A percentile compares a stretch with the other conserved stretches of the same genome.
Conservation (phyloP, 306 rosid genomes). For the Vigna mungo region DNA sequence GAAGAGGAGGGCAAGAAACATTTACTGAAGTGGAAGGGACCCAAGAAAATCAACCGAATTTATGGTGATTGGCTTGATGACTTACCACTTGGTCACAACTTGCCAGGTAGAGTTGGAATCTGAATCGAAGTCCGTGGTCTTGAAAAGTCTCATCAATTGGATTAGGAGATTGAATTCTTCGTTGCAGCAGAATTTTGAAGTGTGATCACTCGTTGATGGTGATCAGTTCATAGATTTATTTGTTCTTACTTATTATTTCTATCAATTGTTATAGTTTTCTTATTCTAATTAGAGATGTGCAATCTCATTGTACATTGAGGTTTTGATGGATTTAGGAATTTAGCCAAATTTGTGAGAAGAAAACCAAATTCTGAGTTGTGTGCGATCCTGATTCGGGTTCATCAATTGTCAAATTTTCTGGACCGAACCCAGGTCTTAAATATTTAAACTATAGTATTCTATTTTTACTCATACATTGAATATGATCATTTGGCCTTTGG, state of each 20-base stretch:
- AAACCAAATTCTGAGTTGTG: constrained; percentile 15
- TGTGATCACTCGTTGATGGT: constrained; percentile 49
- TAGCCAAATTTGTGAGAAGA: background rate
- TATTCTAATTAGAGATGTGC: constrained; percentile 22
- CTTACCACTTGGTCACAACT: constrained; percentile 58
- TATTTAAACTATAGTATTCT: constrained; percentile 29
- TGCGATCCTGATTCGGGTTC: constrained; percentile 25
- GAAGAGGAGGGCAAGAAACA: constrained; percentile 63
- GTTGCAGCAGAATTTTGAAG: constrained; percentile 26
- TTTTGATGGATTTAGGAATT: constrained; percentile 32
- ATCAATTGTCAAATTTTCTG: constrained; percentile 42
- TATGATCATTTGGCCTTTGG: constrained; percentile 10
- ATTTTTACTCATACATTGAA: constrained; percentile 28
- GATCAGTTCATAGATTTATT: constrained; percentile 50
- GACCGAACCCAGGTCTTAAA: constrained; percentile 28
- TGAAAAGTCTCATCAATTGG: constrained; percentile 23
- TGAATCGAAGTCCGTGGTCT: constrained; percentile 44
- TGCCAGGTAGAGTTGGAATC: constrained; percentile 59
- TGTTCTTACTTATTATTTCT: constrained; percentile 27
- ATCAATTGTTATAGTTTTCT: constrained; percentile 25
- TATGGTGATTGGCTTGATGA: constrained; percentile 97
- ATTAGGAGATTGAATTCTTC: constrained; percentile 15
- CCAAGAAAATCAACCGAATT: constrained; percentile 78
- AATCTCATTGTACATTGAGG: constrained; percentile 5
- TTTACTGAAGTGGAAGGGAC: constrained; percentile 71